phyloP scores from a whole-genome alignment of 2,329 filamentous ascomycete genomes.

The Cucurbitaria berberidis region DNA sequence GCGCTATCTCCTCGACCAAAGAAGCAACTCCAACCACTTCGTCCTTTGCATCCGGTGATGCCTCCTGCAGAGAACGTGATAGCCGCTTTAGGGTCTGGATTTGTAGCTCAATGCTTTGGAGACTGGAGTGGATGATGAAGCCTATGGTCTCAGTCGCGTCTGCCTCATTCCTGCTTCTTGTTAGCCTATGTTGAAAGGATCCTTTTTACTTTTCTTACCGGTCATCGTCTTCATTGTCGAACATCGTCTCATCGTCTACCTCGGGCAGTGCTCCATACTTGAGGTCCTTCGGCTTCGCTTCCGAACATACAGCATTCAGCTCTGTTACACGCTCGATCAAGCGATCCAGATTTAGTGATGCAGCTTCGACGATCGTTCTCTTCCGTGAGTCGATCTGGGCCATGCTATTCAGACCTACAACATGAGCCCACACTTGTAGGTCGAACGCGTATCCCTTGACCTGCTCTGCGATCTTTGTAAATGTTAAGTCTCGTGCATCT shows the following conservation, averaged over 20 bases:
- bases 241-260: conserved; percentile 16
- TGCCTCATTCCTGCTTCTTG: background rate
- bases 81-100: conserved; percentile 30
- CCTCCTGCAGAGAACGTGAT: conserved; percentile 34
- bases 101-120: conserved; percentile 33
- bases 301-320: conserved; percentile 18
- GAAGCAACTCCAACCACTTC: conserved; percentile 23
- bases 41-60: conserved; percentile 22
- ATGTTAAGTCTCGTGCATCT: conserved; percentile 30
- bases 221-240: conserved; percentile 10
- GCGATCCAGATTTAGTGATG: conserved; percentile 22
- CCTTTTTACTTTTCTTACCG: conserved; percentile 2
- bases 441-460: conserved; percentile 30
- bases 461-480: conserved; percentile 30
- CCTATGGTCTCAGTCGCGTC: conserved; percentile 26
- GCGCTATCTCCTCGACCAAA: conserved; percentile 23
- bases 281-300: conserved; percentile 30
- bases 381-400: conserved; percentile 19
- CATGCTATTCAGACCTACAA: conserved; percentile 24
- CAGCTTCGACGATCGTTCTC: conserved; percentile 20
- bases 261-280: conserved; percentile 18
- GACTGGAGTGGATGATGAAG: conserved; percentile 26
- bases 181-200: conserved; percentile 7
- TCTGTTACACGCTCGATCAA: conserved; percentile 14
- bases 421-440: conserved; percentile 30